Evolutionary conservation across 108 stramenopile species (phyloP).

Genomic region (Cyclotella sp.): DNA sequence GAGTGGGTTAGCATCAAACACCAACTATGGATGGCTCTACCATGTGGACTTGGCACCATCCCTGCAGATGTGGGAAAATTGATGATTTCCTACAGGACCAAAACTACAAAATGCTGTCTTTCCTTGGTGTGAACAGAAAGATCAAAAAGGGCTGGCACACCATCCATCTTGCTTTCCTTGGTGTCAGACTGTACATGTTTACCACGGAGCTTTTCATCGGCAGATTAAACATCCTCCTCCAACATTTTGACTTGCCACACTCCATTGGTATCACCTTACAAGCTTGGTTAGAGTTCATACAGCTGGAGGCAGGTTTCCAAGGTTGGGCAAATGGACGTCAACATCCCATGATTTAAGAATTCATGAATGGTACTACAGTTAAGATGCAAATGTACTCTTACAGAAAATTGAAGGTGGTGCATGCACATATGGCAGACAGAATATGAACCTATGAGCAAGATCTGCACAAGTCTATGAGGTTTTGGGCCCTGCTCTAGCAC

Average conservation of each 20-base stretch:
- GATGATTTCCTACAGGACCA: not conserved
- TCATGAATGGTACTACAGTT: too few relatives aligned
- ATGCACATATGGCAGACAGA: too few relatives aligned
- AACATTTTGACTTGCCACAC: slow-evolving; percentile 10
- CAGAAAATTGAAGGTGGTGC: too few relatives aligned
- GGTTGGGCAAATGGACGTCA: not conserved
- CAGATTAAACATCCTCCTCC: slow-evolving; percentile 13
- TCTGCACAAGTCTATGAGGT: too few relatives aligned
- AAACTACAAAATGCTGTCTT: not conserved
- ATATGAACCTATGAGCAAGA: too few relatives aligned
- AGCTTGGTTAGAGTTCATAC: slow-evolving; percentile 15
- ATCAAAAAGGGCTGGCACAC: slow-evolving; percentile 11
- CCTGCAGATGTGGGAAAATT: not conserved
- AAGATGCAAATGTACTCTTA: too few relatives aligned
- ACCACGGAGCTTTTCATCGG: slow-evolving; percentile 9
- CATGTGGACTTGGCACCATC: slow-evolving; percentile 24
- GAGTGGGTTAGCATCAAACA: slow-evolving; percentile 24
- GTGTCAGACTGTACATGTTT: slow-evolving; percentile 11
- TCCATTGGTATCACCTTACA: slow-evolving; percentile 7
- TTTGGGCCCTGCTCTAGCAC: not conserved
- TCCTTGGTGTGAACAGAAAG: slow-evolving; percentile 7
- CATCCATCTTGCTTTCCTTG: slow-evolving; percentile 7
- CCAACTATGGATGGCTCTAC: slow-evolving; percentile 28
- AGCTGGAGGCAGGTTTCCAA: slow-evolving; percentile 19
- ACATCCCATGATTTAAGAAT: not conserved